Conservation (phyloP, 1,139 yeast genomes). For the Hansenula lynferdii region DNA sequence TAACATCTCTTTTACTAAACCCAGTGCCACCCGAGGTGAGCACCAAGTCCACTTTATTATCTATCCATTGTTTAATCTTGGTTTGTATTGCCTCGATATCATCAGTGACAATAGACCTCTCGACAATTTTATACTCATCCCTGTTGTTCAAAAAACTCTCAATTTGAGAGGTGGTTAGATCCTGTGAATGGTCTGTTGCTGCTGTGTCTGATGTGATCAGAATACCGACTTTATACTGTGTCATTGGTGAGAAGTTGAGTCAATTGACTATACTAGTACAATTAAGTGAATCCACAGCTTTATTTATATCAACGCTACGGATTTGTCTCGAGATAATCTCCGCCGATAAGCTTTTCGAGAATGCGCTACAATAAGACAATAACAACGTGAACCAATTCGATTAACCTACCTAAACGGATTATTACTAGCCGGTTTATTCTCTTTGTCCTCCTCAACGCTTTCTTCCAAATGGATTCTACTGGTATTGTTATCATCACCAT, state of each 20-base stretch:
- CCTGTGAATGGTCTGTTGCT: conserved; percentile 23
- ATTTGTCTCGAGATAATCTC: no score
- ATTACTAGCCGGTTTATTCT: not conserved
- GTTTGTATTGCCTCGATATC: conserved; percentile 26
- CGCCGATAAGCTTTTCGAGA: no score
- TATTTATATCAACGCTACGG: no score
- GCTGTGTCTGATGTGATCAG: conserved; percentile 36
- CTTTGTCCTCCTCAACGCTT: not conserved
- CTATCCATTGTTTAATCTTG: conserved; percentile 23
- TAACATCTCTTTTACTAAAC: conserved; percentile 35
- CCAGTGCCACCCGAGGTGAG: conserved; percentile 50
- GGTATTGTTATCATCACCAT: not conserved
- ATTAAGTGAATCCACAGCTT: no score
- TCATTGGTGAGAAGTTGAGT: conserved; percentile 1
- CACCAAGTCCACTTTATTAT: conserved; percentile 14
- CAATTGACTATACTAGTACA: no score
- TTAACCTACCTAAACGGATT: not conserved
- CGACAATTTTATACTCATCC: not conserved
- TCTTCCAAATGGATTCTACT: no score
- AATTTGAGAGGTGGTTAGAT: conserved; percentile 14
- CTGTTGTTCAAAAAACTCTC: not conserved
- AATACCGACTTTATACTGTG: conserved; percentile 24
- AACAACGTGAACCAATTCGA: not conserved
- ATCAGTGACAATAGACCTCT: conserved; percentile 27
- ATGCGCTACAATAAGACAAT: no score